Conservation (phyloP, 2,329 filamentous ascomycete genomes). For the Xylaria digitata region DNA sequence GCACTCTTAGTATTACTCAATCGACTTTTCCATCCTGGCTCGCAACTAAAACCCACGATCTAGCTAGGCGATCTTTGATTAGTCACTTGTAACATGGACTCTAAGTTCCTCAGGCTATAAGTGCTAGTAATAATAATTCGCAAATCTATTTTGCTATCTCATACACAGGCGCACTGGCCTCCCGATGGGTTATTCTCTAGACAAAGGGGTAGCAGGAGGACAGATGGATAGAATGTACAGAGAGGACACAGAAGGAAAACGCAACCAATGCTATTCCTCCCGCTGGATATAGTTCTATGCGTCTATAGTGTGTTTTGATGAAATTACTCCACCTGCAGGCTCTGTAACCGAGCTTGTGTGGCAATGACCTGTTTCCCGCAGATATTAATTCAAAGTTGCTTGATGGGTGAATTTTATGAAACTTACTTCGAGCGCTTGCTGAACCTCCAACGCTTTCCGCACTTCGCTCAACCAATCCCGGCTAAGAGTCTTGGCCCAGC, state of each 20-base stretch:
- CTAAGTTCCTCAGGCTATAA: too few relatives aligned
- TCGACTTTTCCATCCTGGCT: too few relatives aligned
- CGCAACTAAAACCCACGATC: too few relatives aligned
- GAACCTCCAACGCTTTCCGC: slow-evolving; percentile 91
- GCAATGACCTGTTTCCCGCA: slow-evolving; percentile 44
- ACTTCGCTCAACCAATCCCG: slow-evolving; percentile 94
- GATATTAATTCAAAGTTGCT: slow-evolving; percentile 29
- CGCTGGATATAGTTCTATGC: slow-evolving; percentile 30
- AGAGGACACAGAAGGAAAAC: slow-evolving; percentile 41
- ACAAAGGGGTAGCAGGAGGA: slow-evolving; percentile 37
- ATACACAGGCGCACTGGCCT: slow-evolving; percentile 50
- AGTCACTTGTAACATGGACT: background rate
- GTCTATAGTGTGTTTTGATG: slow-evolving; percentile 32
- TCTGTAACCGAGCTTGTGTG: slow-evolving; percentile 48
- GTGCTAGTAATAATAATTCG: slow-evolving; percentile 23
- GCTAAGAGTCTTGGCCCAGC: slow-evolving; percentile 95
- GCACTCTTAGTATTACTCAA: too few relatives aligned
- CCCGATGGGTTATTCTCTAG: slow-evolving; percentile 42
- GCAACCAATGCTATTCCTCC: slow-evolving; percentile 24
- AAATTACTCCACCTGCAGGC: slow-evolving; percentile 46
- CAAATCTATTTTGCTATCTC: slow-evolving; percentile 48
- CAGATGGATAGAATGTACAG: slow-evolving; percentile 42
- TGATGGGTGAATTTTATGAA: background rate
- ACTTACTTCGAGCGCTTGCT: slow-evolving; percentile 89
- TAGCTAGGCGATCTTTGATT: too few relatives aligned